A percentile compares a stretch with the other conserved stretches of the same genome.
These are phyloP conservation scores for Pterocarpus santalinus DNA, from an alignment of 306 rosid genomes.

Conservation along the genomic window DNA sequence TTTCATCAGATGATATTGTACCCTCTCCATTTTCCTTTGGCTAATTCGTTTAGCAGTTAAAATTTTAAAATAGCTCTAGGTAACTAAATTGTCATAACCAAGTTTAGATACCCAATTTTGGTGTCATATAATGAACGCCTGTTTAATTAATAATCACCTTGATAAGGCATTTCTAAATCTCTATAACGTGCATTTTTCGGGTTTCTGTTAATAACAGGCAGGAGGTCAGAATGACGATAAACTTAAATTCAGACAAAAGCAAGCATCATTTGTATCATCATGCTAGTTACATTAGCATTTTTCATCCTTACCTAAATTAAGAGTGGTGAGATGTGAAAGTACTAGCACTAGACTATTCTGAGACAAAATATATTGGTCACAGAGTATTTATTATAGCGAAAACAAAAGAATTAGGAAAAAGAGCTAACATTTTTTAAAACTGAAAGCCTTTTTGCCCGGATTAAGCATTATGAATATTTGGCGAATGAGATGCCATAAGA, in stretches of 20 bases:
- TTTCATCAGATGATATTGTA: slow-evolving; percentile 4
- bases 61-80: slow-evolving; percentile 20
- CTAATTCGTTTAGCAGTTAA: slow-evolving; percentile 1
- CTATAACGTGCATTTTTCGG: slow-evolving; percentile 1
- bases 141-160: background rate
- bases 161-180: slow-evolving; percentile 15
- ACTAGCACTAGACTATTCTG: background rate
- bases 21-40: slow-evolving; percentile 24
- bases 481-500: slow-evolving; percentile 22
- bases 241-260: background rate
- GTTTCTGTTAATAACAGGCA: background rate
- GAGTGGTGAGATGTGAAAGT: slow-evolving; percentile 27
- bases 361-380: slow-evolving; percentile 2
- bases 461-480: slow-evolving; percentile 12
- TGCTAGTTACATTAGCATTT: background rate
- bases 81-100: slow-evolving; percentile 11
- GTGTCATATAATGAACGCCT: background rate
- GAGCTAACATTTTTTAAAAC: background rate
- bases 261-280: background rate
- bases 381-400: background rate
- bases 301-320: background rate
- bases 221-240: background rate
- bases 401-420: background rate
- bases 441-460: background rate
- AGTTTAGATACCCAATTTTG: background rate